These are phyloP conservation scores for Diplocarpon rosae DNA, from an alignment of 2,329 filamentous ascomycete species.

Conservation along the genomic window DNA sequence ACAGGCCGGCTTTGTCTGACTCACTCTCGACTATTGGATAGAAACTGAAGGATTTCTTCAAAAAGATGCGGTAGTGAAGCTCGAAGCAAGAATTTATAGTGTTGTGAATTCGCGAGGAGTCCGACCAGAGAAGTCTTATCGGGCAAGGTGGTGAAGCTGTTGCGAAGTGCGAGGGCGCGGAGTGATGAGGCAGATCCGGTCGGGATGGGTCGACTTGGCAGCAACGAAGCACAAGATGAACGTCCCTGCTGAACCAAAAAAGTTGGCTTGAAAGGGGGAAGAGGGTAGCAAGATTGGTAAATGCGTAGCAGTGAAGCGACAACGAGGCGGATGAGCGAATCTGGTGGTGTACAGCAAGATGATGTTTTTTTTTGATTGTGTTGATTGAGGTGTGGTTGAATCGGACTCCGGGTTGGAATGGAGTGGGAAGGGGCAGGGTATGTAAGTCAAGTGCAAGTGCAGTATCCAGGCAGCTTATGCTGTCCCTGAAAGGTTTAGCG, in stretches of 20 bases:
- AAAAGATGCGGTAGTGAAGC: constrained; percentile 19
- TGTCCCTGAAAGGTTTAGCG: no score
- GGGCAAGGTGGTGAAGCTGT: constrained; percentile 19
- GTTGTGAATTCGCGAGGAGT: constrained; percentile 11
- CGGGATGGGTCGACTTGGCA: constrained; percentile 8
- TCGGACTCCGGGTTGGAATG: background rate
- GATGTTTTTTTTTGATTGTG: background rate
- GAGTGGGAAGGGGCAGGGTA: no score
- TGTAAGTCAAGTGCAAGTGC: no score
- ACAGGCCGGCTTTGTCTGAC: constrained; percentile 16
- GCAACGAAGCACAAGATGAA: no score
- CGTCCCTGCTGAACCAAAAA: constrained; percentile 15
- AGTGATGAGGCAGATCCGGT: constrained; percentile 6
- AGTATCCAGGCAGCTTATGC: no score
- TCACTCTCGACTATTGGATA: constrained; percentile 27
- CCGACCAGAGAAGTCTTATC: constrained; percentile 18
- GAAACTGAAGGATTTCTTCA: constrained; percentile 21
- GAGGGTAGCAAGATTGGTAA: constrained; percentile 12
- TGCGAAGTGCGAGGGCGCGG: constrained; percentile 15
- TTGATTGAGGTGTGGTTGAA: background rate
- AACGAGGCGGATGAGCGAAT: constrained; percentile 15
- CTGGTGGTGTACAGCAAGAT: background rate
- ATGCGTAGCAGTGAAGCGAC: constrained; percentile 13
- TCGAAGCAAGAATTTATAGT: constrained; percentile 17
- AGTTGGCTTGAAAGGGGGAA: constrained; percentile 7